These are phyloP conservation scores for Beauveria sp. DNA, from an alignment of 2,329 filamentous ascomycete species.

Conservation along the genomic window DNA sequence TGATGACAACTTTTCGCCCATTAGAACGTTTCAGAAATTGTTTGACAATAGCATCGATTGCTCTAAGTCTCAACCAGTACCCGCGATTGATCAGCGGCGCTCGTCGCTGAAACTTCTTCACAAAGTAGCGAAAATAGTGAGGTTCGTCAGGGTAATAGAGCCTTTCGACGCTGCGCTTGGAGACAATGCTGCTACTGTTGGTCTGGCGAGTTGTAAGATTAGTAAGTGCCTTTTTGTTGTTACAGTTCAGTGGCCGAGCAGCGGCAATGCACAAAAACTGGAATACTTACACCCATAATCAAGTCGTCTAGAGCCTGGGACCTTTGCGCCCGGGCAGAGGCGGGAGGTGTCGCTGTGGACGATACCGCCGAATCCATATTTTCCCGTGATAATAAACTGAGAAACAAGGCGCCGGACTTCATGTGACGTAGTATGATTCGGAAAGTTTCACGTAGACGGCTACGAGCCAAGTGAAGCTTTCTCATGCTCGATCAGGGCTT, in stretches of 20 bases:
- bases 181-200: slow-evolving; percentile 87
- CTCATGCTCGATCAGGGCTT: neutral
- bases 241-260: too few species aligned
- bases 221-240: neutral
- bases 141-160: slow-evolving; percentile 71
- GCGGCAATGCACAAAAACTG: too few species aligned
- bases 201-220: slow-evolving; percentile 44
- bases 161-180: slow-evolving; percentile 86
- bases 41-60: slow-evolving; percentile 66
- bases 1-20: slow-evolving; percentile 67
- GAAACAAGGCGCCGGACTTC: too few species aligned
- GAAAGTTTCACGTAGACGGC: neutral
- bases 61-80: slow-evolving; percentile 79
- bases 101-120: slow-evolving; percentile 72
- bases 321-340: slow-evolving; percentile 19
- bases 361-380: neutral
- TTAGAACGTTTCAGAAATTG: slow-evolving; percentile 58
- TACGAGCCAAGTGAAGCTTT: neutral
- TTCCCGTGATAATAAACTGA: neutral
- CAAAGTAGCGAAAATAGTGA: slow-evolving; percentile 83
- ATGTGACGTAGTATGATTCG: neutral
- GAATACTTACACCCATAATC: slow-evolving; percentile 46
- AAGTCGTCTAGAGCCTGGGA: slow-evolving; percentile 35
- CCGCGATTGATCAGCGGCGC: slow-evolving; percentile 87
- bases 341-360: neutral